phyloP scores from a whole-genome alignment of 257 asterid species.

The Ajuga chamaepitys region DNA sequence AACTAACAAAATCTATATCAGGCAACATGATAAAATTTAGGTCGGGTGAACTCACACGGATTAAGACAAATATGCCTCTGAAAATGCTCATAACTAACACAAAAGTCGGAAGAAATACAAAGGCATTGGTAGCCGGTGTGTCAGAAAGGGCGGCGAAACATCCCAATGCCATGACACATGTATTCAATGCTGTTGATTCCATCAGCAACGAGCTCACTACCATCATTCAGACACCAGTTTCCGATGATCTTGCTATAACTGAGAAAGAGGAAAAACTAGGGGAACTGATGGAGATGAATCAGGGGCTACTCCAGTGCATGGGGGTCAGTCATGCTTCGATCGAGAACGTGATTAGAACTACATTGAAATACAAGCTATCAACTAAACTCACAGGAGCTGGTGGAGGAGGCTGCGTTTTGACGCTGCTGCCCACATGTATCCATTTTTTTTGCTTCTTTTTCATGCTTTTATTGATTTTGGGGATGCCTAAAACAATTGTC shows the following conservation, averaged over 20 bases:
- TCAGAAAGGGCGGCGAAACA: conserved; percentile 74
- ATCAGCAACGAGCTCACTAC: conserved; percentile 78
- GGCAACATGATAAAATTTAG: conserved; percentile 90
- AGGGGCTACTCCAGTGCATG: conserved; percentile 91
- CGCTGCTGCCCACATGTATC: conserved; percentile 89
- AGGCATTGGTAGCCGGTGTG: conserved; percentile 74
- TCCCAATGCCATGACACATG: conserved; percentile 72
- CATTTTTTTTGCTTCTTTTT: conserved; percentile 21
- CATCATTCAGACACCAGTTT: conserved; percentile 71
- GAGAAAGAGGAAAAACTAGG: conserved; percentile 86
- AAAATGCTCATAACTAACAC: conserved; percentile 95
- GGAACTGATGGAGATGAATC: conserved; percentile 93
- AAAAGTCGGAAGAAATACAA: conserved; percentile 87
- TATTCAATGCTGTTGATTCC: conserved; percentile 76
- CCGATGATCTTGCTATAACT: conserved; percentile 81
- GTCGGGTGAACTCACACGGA: conserved; percentile 73
- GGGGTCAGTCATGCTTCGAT: conserved; percentile 92
- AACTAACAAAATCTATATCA: conserved; percentile 25
- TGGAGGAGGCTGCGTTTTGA: conserved; percentile 98
- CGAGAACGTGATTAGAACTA: conserved; percentile 69
- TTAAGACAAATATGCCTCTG: conserved; percentile 87
- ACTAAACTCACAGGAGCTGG: conserved; percentile 98
- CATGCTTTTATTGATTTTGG: not conserved
- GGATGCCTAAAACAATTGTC: too few species aligned
- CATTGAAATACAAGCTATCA: conserved; percentile 67